phyloP scores from a whole-genome alignment of 2,329 filamentous ascomycete species.

The Colletotrichum orchidophilum region DNA sequence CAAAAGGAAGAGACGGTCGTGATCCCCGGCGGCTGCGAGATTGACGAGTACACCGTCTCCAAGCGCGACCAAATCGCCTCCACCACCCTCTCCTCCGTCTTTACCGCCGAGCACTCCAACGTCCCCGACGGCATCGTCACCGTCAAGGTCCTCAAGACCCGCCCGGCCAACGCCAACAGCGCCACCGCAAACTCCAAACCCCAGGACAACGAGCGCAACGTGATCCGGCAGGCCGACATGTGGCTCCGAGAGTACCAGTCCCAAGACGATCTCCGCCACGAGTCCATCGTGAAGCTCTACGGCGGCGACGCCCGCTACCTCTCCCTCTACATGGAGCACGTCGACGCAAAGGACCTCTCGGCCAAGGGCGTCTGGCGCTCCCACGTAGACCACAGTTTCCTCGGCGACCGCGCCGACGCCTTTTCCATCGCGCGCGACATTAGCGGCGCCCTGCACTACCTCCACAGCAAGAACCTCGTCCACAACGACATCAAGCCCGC shows the following conservation, averaged over 20 bases:
- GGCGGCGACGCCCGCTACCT: slow-evolving; percentile 68
- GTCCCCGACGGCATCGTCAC: slow-evolving; percentile 65
- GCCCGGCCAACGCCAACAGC: slow-evolving; percentile 45
- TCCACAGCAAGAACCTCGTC: slow-evolving; percentile 62
- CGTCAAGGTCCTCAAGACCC: slow-evolving; percentile 69
- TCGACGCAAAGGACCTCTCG: slow-evolving; percentile 65
- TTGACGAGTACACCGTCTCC: slow-evolving; percentile 64
- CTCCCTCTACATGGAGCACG: slow-evolving; percentile 69
- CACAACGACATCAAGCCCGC: slow-evolving; percentile 72
- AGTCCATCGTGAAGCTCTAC: slow-evolving; percentile 67
- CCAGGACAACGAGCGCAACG: slow-evolving; percentile 61
- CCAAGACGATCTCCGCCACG: slow-evolving; percentile 64
- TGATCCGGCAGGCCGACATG: slow-evolving; percentile 68
- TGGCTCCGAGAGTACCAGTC: slow-evolving; percentile 67
- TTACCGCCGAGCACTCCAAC: slow-evolving; percentile 62
- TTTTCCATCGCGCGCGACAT: slow-evolving; percentile 64
- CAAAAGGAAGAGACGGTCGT: slow-evolving; percentile 58
- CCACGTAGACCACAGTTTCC: slow-evolving; percentile 57
- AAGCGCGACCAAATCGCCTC: slow-evolving; percentile 66
- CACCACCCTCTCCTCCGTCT: slow-evolving; percentile 64
- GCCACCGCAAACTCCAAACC: slow-evolving; percentile 51
- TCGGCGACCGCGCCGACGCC: slow-evolving; percentile 59
- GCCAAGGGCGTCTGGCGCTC: slow-evolving; percentile 60
- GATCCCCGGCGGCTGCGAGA: slow-evolving; percentile 59
- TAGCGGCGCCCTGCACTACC: slow-evolving; percentile 62